Evolutionary conservation across 805 yeast genomes (phyloP).

Genomic region (Candida insectalens): DNA sequence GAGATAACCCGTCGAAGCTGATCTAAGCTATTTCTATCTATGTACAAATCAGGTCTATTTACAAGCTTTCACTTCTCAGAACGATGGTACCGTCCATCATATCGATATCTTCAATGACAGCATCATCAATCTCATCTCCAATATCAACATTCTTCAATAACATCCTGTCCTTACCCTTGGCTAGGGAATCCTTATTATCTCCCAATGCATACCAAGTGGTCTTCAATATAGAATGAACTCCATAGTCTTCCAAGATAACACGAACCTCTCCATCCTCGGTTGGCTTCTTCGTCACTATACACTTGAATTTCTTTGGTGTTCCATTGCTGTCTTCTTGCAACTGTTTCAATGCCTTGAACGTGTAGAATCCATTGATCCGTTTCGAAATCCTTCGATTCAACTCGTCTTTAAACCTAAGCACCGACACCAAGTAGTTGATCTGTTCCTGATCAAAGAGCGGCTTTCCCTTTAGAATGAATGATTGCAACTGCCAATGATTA

Average conservation of each 20-base stretch:
- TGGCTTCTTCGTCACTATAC: conserved; percentile 34
- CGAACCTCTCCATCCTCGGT: conserved; percentile 25
- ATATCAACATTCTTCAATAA: conserved; percentile 25
- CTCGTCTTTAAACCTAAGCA: conserved; percentile 35
- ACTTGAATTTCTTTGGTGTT: conserved; percentile 27
- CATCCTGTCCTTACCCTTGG: not conserved
- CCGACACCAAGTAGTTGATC: conserved; percentile 28
- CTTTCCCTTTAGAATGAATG: conserved; percentile 23
- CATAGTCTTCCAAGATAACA: conserved; percentile 22
- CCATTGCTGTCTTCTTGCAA: conserved; percentile 14
- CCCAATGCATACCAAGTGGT: conserved; percentile 20
- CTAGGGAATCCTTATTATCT: conserved; percentile 6
- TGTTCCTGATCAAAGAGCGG: conserved; percentile 24
- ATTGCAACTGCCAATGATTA: conserved; percentile 68
- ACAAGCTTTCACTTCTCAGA: conserved; percentile 18
- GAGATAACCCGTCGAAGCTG: no score
- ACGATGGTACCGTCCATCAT: conserved; percentile 32
- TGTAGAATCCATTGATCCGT: conserved; percentile 20
- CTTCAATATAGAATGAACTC: conserved; percentile 19
- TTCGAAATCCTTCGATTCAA: conserved; percentile 21
- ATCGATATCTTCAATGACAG: conserved; percentile 32
- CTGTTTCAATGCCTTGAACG: conserved; percentile 20
- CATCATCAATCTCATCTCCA: conserved; percentile 33
- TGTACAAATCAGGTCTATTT: conserved; percentile 1
- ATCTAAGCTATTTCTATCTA: no score